Evolutionary conservation across 257 asterid species (phyloP).

Genomic region (Solanum arcanum): DNA sequence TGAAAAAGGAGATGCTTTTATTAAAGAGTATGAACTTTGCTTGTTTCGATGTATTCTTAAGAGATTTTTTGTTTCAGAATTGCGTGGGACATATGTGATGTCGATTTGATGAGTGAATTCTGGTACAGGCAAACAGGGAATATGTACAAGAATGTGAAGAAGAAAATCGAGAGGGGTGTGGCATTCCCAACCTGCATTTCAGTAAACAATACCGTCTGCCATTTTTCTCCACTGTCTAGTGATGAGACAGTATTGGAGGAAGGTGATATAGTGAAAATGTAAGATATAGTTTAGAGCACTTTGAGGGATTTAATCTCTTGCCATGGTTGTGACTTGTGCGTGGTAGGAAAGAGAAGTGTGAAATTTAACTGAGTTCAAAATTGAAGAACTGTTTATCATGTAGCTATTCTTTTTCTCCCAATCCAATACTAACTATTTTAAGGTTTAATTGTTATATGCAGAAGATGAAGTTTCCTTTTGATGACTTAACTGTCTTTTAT

Average conservation of each 20-base stretch:
- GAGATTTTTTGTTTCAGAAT: neutral
- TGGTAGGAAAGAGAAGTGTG: neutral
- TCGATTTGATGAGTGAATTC: neutral
- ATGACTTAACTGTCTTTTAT: neutral
- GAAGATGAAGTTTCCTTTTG: neutral
- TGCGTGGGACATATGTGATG: neutral
- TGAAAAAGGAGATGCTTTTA: constrained; percentile 69
- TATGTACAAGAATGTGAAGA: constrained; percentile 88
- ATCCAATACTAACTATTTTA: neutral
- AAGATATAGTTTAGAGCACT: constrained; percentile 2
- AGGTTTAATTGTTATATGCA: neutral
- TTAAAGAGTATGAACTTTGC: constrained; percentile 46
- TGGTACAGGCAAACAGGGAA: constrained; percentile 64
- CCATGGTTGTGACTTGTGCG: neutral
- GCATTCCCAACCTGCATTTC: constrained; percentile 95
- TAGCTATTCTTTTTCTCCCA: neutral
- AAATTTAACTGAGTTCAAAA: neutral
- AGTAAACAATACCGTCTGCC: constrained; percentile 72
- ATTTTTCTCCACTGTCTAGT: constrained; percentile 70
- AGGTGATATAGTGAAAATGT: constrained; percentile 82
- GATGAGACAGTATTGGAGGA: constrained; percentile 62
- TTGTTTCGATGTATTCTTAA: neutral
- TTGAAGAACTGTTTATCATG: neutral
- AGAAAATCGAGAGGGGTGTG: constrained; percentile 87
- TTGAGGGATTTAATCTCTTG: neutral